Base-by-base conservation (phyloP, 306 rosid genomes). In the Fragaria vesca region DNA sequence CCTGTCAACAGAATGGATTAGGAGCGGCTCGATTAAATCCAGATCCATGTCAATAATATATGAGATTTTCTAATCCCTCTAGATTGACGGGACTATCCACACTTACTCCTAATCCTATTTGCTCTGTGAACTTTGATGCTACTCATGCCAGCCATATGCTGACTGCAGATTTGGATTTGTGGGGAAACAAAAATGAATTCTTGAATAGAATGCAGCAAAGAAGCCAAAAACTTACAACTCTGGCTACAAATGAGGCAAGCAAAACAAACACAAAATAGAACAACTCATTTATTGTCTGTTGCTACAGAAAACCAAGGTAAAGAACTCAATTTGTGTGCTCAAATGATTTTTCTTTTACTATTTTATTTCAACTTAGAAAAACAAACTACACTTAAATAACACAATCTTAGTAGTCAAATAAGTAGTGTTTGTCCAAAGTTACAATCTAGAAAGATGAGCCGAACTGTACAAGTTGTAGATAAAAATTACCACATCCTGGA, bases 391-490 rank as follows among this genome's bases (percentile, higher is more conserved):
- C 30, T 79, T 68, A 40, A 69, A 73, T 36, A 66, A 71, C 75
- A 73, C 73, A 69, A 16, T 66, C 74, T 66, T 66, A 40, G 52
- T 66, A 67, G 79, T 79, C 69, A 78, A 83, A 60, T 66, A 51
- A 69, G 78, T 72, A 73, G 82, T 61, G 48, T 66, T 47, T 71
- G 74, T 75, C 51, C 82, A 75, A 65, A 57, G 69, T 58, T 74
- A 75, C 30, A 73, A 77, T 79, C 80, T 79, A 76, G 61, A 36
- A 52, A 61, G 54, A 55, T 67, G 45, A 45, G 48, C 67, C 60
- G 18, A 18, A 18, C 86, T 84, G 76, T 89, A 86, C 85, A 89
- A 38, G 61, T 69, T 72, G 81, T 45, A 38, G 67, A 73, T 76
- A 70, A 83, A 20, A 69, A 54, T 85, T 70, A 78, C 74, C 74